Percentiles rank a stretch among this genome's conserved stretches.
Conservation (phyloP, 1,284 basidiomycete genomes). For the Puccinia hordei region DNA sequence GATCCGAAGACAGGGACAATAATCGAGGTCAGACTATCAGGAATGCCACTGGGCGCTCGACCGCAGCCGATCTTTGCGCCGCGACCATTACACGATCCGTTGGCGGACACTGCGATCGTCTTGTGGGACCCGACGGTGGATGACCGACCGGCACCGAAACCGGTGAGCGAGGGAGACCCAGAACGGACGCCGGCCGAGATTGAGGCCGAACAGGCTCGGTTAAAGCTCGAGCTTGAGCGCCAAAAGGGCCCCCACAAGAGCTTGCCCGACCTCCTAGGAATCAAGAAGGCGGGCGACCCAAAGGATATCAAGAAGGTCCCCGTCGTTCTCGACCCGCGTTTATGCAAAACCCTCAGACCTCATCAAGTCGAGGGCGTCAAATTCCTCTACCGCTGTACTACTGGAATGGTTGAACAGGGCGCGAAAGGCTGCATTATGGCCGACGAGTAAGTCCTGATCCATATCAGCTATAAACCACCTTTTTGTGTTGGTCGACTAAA, state of each 20-base stretch:
- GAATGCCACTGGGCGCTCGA: conserved; percentile 81
- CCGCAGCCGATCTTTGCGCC: conserved; percentile 81
- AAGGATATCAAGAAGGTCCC: conserved; percentile 73
- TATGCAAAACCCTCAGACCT: conserved; percentile 84
- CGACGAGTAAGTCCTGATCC: conserved; percentile 85
- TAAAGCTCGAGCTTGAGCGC: conserved; percentile 62
- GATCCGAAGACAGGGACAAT: conserved; percentile 72
- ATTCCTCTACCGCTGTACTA: conserved; percentile 94
- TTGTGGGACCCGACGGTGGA: conserved; percentile 96
- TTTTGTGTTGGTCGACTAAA: background rate
- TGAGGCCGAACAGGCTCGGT: conserved; percentile 37
- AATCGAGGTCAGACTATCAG: conserved; percentile 69
- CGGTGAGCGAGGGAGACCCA: conserved; percentile 30
- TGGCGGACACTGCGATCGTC: conserved; percentile 96
- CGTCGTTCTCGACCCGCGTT: conserved; percentile 89
- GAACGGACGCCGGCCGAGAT: conserved; percentile 64
- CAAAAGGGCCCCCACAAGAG: conserved; percentile 74
- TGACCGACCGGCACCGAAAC: conserved; percentile 67
- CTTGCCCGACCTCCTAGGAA: conserved; percentile 77
- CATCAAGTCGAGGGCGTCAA: conserved; percentile 99
- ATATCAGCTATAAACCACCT: background rate
- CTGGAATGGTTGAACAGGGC: conserved; percentile 85
- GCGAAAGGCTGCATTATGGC: conserved; percentile 95
- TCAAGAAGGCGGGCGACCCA: conserved; percentile 64
- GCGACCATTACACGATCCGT: conserved; percentile 89